These are phyloP conservation scores for Pseudoneurospora amorphoporcata DNA, from an alignment of 495 filamentous ascomycete genomes.

Conservation along the genomic window DNA sequence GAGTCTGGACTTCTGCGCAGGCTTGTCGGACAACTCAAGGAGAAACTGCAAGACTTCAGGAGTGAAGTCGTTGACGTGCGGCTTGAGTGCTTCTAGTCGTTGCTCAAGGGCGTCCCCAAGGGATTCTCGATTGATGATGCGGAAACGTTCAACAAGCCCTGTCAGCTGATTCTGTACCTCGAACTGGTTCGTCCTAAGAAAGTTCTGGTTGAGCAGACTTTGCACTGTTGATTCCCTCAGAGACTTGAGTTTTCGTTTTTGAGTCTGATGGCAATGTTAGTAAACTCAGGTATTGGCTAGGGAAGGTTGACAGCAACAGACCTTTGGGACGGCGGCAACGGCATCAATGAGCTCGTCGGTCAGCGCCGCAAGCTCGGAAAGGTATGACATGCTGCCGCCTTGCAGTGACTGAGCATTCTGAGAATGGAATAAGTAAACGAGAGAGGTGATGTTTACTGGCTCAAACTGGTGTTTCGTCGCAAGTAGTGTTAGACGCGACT, in stretches of 20 bases:
- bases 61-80: constrained; percentile 44
- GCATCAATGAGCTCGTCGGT: constrained; percentile 45
- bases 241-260: constrained; percentile 37
- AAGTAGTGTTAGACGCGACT: background rate
- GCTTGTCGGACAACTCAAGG: constrained; percentile 72
- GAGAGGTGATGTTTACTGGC: background rate
- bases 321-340: constrained; percentile 23
- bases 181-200: constrained; percentile 79
- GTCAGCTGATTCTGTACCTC: constrained; percentile 61
- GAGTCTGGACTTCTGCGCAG: constrained; percentile 56
- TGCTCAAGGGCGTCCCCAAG: constrained; percentile 64
- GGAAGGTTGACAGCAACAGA: background rate
- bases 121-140: constrained; percentile 63
- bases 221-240: constrained; percentile 41
- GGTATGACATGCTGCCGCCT: constrained; percentile 34
- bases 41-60: constrained; percentile 76
- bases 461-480: background rate
- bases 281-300: background rate
- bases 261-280: constrained; percentile 19
- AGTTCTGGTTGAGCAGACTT: constrained; percentile 47
- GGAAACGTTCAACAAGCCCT: constrained; percentile 83
- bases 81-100: constrained; percentile 51
- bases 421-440: background rate
- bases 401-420: constrained; percentile 7
- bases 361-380: constrained; percentile 36